These are phyloP conservation scores for Pisolithus tinctorius DNA, from an alignment of 768 basidiomycete species.

Conservation along the genomic window DNA sequence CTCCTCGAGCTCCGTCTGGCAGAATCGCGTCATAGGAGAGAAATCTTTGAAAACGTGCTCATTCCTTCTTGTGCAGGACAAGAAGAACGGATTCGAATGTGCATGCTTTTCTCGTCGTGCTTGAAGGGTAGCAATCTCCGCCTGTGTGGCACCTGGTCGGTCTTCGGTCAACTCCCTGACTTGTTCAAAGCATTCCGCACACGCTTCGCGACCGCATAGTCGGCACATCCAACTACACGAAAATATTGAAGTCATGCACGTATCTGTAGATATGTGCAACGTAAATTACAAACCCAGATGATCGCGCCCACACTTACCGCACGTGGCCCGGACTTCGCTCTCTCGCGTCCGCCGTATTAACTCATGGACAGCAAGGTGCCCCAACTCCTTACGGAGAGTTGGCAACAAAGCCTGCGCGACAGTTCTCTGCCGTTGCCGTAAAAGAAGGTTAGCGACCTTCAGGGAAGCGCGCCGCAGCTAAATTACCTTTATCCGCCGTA, in stretches of 20 bases:
- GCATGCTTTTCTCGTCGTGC: constrained; percentile 52
- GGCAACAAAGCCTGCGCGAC: constrained; percentile 66
- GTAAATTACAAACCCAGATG: constrained; percentile 2
- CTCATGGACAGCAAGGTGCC: constrained; percentile 48
- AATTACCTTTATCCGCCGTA: constrained; percentile 55
- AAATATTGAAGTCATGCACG: constrained; percentile 91
- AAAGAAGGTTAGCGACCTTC: constrained; percentile 10
- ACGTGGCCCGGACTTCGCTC: constrained; percentile 77
- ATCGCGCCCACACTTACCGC: constrained; percentile 46
- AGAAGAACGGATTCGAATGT: constrained; percentile 66
- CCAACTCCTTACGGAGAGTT: constrained; percentile 54
- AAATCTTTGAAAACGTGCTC: constrained; percentile 67
- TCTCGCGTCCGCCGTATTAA: constrained; percentile 72
- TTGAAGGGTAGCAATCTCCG: constrained; percentile 44
- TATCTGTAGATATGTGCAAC: constrained; percentile 46
- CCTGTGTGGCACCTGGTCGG: constrained; percentile 38
- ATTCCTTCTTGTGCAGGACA: constrained; percentile 62
- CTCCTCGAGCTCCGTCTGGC: constrained; percentile 50
- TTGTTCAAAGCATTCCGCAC: constrained; percentile 73
- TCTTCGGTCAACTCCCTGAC: constrained; percentile 59
- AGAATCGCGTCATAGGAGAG: constrained; percentile 76
- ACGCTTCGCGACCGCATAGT: constrained; percentile 86
- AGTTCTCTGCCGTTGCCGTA: constrained; percentile 44
- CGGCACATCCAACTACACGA: constrained; percentile 87
- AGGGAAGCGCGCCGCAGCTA: background rate